Percentiles rank a stretch among this genome's conserved stretches.
Evolutionary conservation across 2,329 filamentous ascomycete genomes (phyloP).

Genomic region (Alternaria solani): DNA sequence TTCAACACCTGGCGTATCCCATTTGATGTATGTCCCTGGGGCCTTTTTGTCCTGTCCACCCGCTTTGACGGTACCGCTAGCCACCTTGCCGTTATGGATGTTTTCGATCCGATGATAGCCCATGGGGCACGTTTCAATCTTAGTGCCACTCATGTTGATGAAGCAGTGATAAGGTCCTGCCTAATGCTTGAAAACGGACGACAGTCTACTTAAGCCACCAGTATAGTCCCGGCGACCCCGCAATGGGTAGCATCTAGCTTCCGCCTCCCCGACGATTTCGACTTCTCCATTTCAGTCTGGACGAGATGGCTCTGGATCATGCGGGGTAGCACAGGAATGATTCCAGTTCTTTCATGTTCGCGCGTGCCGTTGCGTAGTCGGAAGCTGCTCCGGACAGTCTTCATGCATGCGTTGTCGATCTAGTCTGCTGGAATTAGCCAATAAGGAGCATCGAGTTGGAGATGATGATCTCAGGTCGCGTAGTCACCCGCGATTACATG

Average conservation of each 20-base stretch:
- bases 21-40: slow-evolving; percentile 52
- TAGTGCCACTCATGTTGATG: slow-evolving; percentile 23
- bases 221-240: neutral
- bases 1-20: slow-evolving; percentile 54
- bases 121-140: slow-evolving; percentile 29
- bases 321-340: slow-evolving; percentile 23
- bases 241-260: slow-evolving; percentile 9
- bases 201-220: neutral
- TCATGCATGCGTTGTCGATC: slow-evolving; percentile 3
- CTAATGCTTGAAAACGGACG: neutral
- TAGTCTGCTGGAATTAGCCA: neutral
- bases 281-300: neutral
- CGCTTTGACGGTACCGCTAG: slow-evolving; percentile 35
- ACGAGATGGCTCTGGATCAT: slow-evolving; percentile 4
- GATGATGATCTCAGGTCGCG: neutral
- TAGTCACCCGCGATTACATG: neutral
- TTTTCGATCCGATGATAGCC: slow-evolving; percentile 35
- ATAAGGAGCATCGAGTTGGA: neutral
- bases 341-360: slow-evolving; percentile 17
- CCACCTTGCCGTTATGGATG: slow-evolving; percentile 38
- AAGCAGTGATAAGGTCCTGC: neutral
- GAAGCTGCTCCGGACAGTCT: slow-evolving; percentile 12
- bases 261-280: slow-evolving; percentile 18
- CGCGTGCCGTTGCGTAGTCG: slow-evolving; percentile 2
- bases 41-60: slow-evolving; percentile 35